These are phyloP conservation scores for Antrodiella citrinella DNA, from an alignment of 768 basidiomycete genomes.

Conservation along the genomic window DNA sequence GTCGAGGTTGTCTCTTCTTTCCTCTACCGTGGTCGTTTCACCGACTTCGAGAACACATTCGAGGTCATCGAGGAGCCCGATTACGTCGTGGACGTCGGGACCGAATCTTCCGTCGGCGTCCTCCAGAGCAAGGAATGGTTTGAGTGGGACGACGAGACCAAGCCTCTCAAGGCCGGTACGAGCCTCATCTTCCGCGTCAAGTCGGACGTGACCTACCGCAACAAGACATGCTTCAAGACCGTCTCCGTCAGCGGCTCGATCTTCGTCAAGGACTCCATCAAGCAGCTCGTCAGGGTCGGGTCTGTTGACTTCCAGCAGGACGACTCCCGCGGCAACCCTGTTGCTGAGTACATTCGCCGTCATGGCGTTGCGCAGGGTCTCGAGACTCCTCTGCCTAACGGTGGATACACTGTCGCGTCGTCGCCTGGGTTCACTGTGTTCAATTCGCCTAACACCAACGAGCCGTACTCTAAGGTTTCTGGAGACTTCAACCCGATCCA, in stretches of 20 bases:
- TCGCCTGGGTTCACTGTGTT: slow-evolving; percentile 55
- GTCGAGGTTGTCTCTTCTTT: slow-evolving; percentile 94
- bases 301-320: slow-evolving; percentile 82
- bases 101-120: slow-evolving; percentile 80
- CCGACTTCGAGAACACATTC: slow-evolving; percentile 93
- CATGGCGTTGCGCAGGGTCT: slow-evolving; percentile 78
- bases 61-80: slow-evolving; percentile 87
- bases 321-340: slow-evolving; percentile 87
- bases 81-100: slow-evolving; percentile 68
- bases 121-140: slow-evolving; percentile 98
- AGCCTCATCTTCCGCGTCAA: slow-evolving; percentile 84
- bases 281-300: slow-evolving; percentile 82
- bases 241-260: slow-evolving; percentile 80
- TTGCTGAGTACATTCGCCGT: slow-evolving; percentile 86
- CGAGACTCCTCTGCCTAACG: slow-evolving; percentile 68
- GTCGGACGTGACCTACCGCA: slow-evolving; percentile 85
- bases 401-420: slow-evolving; percentile 78
- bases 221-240: slow-evolving; percentile 75
- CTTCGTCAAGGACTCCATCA: slow-evolving; percentile 83
- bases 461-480: slow-evolving; percentile 91
- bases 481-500: slow-evolving; percentile 99
- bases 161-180: slow-evolving; percentile 71
- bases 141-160: slow-evolving; percentile 81
- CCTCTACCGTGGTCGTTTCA: slow-evolving; percentile 93
- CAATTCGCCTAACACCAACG: slow-evolving; percentile 83